Evolutionary conservation across 257 asterid genomes (phyloP), one percentile per base, ranked within the genome.

Genomic region (Solanum appendiculatum): DNA sequence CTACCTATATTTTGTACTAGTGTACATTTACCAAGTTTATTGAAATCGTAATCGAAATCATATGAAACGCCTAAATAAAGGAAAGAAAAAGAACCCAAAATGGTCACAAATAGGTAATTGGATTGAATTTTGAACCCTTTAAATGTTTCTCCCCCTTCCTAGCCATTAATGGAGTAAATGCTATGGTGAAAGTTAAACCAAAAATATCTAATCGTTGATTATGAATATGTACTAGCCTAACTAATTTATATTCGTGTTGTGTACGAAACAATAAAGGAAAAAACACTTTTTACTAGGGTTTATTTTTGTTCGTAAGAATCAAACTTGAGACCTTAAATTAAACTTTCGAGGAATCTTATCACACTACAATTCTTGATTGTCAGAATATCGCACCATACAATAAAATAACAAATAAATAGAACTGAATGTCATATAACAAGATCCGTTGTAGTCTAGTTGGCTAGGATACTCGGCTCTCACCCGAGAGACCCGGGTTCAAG

Each of bases 381-480:
- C 3, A 10, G 8, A 63, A 10, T 48, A 48, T 48, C 8, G 8
- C 15, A 48, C 15, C 1, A 12, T 54, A 54, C 20, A 54, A 20
- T 48, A 46, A 48, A 0, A 15, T 15, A 14, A 48, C 21, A 33
- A 33, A 33, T 33, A 33, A 1, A 3, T 33, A n/a, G n/a, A n/a
- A n/a, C 3, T 48, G 8, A 48, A 15, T 2, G 2, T 9, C 2
- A 39, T 0, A 40, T 1, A 56, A 3, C 27, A 56, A 7, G 27
- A 60, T 96, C 98, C 99, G 95, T 96, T 94, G 98, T 96, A 93
- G 97, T 96, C 99, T 96, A 95, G 98, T 37, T 96, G 99, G 98
- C 95, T 42, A 95, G 98, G 98, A 95, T 94, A 95, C 96, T 95
- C 95, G 98, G 98, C 98, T 95, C 98, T 96, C 98, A 96, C 98